A percentile compares a stretch with the other conserved stretches of the same genome.
Conservation (phyloP, 257 asterid species). For the Galeopsis tetrahit region DNA sequence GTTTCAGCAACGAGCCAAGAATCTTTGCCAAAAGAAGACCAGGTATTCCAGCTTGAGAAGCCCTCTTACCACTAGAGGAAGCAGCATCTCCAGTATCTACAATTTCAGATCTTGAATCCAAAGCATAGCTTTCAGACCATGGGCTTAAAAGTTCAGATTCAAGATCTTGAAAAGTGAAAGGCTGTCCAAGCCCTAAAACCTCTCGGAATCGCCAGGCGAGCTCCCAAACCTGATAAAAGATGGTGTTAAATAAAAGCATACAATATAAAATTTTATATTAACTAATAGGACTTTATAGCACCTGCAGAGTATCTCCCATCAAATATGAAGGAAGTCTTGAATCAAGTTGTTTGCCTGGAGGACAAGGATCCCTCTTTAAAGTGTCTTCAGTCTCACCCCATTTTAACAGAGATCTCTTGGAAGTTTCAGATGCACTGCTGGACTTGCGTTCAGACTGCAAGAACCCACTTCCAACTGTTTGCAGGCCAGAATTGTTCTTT, state of each 20-base stretch:
- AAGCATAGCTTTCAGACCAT: conserved; percentile 58
- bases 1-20: conserved; percentile 64
- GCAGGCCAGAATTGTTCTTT: conserved; percentile 46
- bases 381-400: conserved; percentile 37
- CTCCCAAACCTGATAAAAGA: conserved; percentile 80
- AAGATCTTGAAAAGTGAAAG: conserved; percentile 74
- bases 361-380: conserved; percentile 61
- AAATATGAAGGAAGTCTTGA: conserved; percentile 74
- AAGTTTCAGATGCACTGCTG: conserved; percentile 45
- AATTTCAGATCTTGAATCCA: conserved; percentile 41
- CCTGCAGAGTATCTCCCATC: conserved; percentile 93
- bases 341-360: conserved; percentile 70
- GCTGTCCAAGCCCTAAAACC: conserved; percentile 68
- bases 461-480: conserved; percentile 81
- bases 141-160: conserved; percentile 78
- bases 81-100: conserved; percentile 41
- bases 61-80: conserved; percentile 43
- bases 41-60: conserved; percentile 48
- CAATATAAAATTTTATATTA: conserved; percentile 18
- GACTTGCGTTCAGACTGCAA: conserved; percentile 67
- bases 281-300: conserved; percentile 38
- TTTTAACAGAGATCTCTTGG: conserved; percentile 45
- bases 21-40: conserved; percentile 65
- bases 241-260: conserved; percentile 36
- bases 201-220: conserved; percentile 75